A percentile compares a stretch with the other conserved stretches of the same genome.
Conservation (phyloP, 768 basidiomycete genomes). For the Agaricus blazei region DNA sequence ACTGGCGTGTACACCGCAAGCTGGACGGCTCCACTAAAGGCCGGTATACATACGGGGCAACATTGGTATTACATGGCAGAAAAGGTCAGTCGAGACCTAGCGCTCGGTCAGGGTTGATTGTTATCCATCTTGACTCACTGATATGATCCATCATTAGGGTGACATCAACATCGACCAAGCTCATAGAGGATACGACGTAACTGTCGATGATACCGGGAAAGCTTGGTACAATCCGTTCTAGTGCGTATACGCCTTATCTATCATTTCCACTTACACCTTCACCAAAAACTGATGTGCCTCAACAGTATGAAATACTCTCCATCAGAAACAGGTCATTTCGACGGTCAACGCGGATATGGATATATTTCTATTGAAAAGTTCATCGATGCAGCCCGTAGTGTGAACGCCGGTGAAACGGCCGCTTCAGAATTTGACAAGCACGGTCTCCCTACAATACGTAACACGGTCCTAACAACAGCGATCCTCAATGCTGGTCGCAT, state of each 20-base stretch:
- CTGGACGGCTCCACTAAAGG: constrained; percentile 89
- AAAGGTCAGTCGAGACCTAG: constrained; percentile 43
- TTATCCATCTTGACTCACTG: neutral
- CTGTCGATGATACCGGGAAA: constrained; percentile 81
- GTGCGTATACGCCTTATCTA: constrained; percentile 37
- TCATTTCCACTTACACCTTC: neutral
- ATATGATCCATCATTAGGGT: constrained; percentile 45
- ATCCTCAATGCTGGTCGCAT: constrained; percentile 89
- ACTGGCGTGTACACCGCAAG: constrained; percentile 91
- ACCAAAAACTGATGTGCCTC: neutral
- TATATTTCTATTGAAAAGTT: constrained; percentile 92
- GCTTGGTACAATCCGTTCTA: constrained; percentile 89
- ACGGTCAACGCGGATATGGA: constrained; percentile 91
- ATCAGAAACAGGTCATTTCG: constrained; percentile 87
- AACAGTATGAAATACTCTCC: constrained; percentile 91
- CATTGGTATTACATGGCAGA: constrained; percentile 96
- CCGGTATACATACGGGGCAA: constrained; percentile 87
- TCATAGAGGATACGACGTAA: constrained; percentile 89
- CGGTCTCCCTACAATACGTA: constrained; percentile 83
- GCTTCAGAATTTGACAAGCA: constrained; percentile 73
- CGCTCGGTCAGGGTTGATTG: neutral
- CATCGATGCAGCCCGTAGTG: constrained; percentile 74
- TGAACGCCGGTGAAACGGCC: constrained; percentile 65
- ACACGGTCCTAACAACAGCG: constrained; percentile 83
- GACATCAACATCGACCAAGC: constrained; percentile 93